These are phyloP conservation scores for Crithidia expoeki DNA, from an alignment of 208 protist species.

Conservation along the genomic window DNA sequence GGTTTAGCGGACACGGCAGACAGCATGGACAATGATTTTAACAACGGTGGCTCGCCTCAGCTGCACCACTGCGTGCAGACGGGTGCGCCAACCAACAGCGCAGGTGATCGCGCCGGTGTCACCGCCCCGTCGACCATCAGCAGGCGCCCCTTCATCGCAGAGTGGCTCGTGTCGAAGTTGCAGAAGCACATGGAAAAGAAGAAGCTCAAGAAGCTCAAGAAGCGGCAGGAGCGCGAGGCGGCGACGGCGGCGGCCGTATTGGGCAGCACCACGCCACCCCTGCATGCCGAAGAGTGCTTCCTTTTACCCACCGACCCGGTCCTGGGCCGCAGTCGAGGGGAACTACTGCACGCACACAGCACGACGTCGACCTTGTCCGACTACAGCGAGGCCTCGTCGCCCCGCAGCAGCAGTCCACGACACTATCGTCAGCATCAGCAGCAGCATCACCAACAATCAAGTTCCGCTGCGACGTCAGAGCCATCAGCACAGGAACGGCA, in stretches of 20 bases:
- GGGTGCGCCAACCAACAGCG: neutral
- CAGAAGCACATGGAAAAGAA: conserved; percentile 38
- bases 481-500: conserved; percentile 1
- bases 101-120: neutral
- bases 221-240: conserved; percentile 26
- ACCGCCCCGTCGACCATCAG: neutral
- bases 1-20: conserved; percentile 9
- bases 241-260: conserved; percentile 4
- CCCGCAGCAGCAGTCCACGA: neutral
- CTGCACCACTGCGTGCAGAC: conserved; percentile 3
- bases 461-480: neutral
- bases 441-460: neutral
- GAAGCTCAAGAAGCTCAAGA: conserved; percentile 24
- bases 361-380: conserved; percentile 15
- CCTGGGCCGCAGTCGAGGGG: neutral
- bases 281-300: conserved; percentile 2
- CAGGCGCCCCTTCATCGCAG: conserved; percentile 18
- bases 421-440: conserved; percentile 3
- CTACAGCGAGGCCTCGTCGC: conserved; percentile 12
- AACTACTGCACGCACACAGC: neutral
- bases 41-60: neutral
- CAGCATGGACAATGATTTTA: neutral
- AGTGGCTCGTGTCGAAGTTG: conserved; percentile 38
- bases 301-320: neutral
- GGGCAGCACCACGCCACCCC: neutral